Evolutionary conservation across 768 basidiomycete species (phyloP).

Genomic region (Leucocoprinus birnbaumii): DNA sequence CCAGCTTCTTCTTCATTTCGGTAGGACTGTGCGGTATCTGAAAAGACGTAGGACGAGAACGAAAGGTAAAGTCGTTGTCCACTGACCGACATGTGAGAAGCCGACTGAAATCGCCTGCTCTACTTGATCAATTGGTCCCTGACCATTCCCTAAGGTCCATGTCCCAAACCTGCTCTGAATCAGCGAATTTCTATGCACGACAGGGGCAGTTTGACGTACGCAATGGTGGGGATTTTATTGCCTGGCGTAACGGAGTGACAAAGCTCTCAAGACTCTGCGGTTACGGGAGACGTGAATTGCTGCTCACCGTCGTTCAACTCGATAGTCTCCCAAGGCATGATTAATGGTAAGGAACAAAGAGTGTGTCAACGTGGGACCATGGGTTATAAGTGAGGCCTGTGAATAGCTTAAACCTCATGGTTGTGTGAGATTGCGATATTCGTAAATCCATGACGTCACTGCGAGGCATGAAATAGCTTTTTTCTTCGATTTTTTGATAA

Average conservation of each 20-base stretch:
- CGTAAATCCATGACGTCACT: no score
- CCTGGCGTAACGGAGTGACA: constrained; percentile 29
- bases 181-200: neutral
- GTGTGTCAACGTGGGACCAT: no score
- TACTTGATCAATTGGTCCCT: constrained; percentile 48
- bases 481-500: no score
- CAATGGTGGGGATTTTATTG: constrained; percentile 47
- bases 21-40: constrained; percentile 63
- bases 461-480: no score
- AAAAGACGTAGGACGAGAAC: neutral
- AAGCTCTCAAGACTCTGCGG: neutral
- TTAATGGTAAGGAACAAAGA: no score
- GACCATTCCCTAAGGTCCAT: constrained; percentile 61
- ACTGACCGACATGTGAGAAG: constrained; percentile 60
- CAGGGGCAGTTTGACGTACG: constrained; percentile 18
- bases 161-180: constrained; percentile 46
- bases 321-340: constrained; percentile 60
- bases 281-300: neutral
- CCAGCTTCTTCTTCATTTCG: constrained; percentile 61
- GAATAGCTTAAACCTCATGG: no score
- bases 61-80: neutral
- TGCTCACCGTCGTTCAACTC: constrained; percentile 56
- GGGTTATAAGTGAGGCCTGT: no score
- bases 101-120: constrained; percentile 61
- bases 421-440: no score